Evolutionary conservation across 352 stramenopile species (phyloP).

Genomic region (Pythium phragmiticola): DNA sequence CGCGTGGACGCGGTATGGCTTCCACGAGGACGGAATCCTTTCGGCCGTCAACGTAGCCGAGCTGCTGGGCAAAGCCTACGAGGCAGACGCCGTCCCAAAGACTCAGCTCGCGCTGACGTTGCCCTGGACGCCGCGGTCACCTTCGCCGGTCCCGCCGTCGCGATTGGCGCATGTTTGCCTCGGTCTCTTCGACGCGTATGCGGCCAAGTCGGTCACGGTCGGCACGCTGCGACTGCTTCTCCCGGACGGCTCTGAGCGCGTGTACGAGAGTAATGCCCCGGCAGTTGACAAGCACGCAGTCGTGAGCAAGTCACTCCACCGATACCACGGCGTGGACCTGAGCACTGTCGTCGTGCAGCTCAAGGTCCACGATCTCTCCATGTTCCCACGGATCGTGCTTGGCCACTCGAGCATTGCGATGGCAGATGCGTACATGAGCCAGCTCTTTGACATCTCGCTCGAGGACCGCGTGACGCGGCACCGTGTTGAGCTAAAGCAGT

Average conservation of each 20-base stretch:
- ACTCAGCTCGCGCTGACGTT: background rate
- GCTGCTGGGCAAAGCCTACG: slow-evolving; percentile 17
- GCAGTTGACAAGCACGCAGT: slow-evolving; percentile 17
- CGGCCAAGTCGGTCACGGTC: slow-evolving; percentile 20
- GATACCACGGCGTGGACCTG: slow-evolving; percentile 27
- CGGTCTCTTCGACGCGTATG: slow-evolving; percentile 24
- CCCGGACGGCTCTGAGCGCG: slow-evolving; percentile 25
- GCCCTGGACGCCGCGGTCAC: slow-evolving; percentile 23
- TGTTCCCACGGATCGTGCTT: slow-evolving; percentile 30
- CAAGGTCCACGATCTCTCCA: slow-evolving; percentile 25
- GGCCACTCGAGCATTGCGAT: slow-evolving; percentile 32
- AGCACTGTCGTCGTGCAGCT: slow-evolving; percentile 22
- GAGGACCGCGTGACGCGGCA: slow-evolving; percentile 21
- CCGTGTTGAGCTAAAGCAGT: slow-evolving; percentile 19
- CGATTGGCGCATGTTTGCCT: slow-evolving; percentile 17
- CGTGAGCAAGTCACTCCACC: slow-evolving; percentile 29
- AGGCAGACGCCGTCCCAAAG: slow-evolving; percentile 8
- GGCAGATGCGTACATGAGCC: slow-evolving; percentile 29
- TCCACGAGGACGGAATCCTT: slow-evolving; percentile 87
- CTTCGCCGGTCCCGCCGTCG: slow-evolving; percentile 24
- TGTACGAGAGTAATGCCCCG: slow-evolving; percentile 1
- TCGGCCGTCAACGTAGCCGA: slow-evolving; percentile 25
- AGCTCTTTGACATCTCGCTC: slow-evolving; percentile 26
- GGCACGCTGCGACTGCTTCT: slow-evolving; percentile 21
- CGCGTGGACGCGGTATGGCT: slow-evolving; percentile 88